Conservation (phyloP, 768 basidiomycete genomes). For the Candolleomyces efflorescens region DNA sequence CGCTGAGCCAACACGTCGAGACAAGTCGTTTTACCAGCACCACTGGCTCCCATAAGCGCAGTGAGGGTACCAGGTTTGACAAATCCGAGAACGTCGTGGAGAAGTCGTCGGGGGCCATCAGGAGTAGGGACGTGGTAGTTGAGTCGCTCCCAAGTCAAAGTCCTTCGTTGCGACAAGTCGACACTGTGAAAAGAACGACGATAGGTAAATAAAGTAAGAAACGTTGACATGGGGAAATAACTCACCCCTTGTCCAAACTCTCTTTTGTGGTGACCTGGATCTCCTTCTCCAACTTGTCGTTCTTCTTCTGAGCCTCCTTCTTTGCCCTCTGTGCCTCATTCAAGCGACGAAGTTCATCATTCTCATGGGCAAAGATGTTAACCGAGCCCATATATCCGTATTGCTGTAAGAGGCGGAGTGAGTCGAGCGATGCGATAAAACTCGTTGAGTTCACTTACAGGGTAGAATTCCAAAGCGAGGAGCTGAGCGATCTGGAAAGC, state of each 20-base stretch:
- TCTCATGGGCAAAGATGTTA: conserved; percentile 59
- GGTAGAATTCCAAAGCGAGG: conserved; percentile 59
- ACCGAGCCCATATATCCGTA: conserved; percentile 46
- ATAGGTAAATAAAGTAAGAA: neutral
- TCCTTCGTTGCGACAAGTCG: conserved; percentile 30
- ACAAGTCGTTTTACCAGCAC: conserved; percentile 72
- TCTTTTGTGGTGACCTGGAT: neutral
- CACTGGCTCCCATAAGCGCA: conserved; percentile 84
- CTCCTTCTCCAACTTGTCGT: conserved; percentile 16
- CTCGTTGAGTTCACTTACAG: conserved; percentile 34
- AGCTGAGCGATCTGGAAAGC: conserved; percentile 69
- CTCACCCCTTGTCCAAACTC: neutral
- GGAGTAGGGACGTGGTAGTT: conserved; percentile 75
- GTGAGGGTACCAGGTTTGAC: conserved; percentile 87
- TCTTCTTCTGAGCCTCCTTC: conserved; percentile 36
- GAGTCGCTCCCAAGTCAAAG: conserved; percentile 80
- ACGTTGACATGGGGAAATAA: neutral
- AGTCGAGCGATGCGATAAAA: conserved; percentile 1
- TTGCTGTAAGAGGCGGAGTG: conserved; percentile 29
- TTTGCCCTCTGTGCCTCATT: conserved; percentile 51
- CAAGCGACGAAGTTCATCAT: conserved; percentile 45
- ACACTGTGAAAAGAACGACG: neutral
- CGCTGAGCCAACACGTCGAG: conserved; percentile 71
- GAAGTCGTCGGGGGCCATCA: conserved; percentile 53
- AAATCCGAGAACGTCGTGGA: conserved; percentile 76